Base-by-base conservation (phyloP, 2,329 filamentous ascomycete species). In the Clonostachys sp. region DNA sequence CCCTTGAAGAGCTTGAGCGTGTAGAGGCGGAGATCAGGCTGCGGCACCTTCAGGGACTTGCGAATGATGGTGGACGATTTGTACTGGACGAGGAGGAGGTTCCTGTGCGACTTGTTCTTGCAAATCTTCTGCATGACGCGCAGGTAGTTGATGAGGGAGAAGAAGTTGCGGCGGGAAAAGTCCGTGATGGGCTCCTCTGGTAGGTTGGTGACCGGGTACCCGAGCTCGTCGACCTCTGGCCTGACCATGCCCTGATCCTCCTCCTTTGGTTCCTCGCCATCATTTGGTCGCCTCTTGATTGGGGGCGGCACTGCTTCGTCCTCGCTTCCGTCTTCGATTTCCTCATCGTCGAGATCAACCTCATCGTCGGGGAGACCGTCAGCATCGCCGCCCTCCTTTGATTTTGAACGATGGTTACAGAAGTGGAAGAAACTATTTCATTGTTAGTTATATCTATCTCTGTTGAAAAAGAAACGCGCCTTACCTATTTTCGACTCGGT, bases 1-100 rank as follows among this genome's bases (percentile, higher is more conserved):
- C 91, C 94, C 68, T 99, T 99, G 83, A 97, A 97, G 0, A 99
- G 79, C 69, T 99, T 99, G 56, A 99, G 81, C 0, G 94, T 96
- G 72, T 97, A 97, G 41, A 96, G 83, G 6, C 94, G 84, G 39
- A 99, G 77, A 59, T 90, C 81, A 3, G 85, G 86, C 60, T 99
- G 90, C 0, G 92, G 92, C 18, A 96, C 87, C 56, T 94, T 92
- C 14, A 99, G 81, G 6, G 88, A 86, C 66, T 96, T 96, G 57
- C 91, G 87, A 24, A 99, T 80, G 57, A 96, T 95, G 50, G 89
- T 90, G 48, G 86, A 91, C 43, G 87, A 94, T 69, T 97, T 97
- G 76, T 96, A 97, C 60, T 92, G 89, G 35, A 99, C 91, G 45
- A 99, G 83, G 44, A 97, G 79, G 13, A 99, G 77, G 65, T 95